A percentile compares a stretch with the other conserved stretches of the same genome.
These are phyloP conservation scores for Maudiozyma turicensis DNA, from an alignment of 805 yeast genomes.

Conservation along the genomic window DNA sequence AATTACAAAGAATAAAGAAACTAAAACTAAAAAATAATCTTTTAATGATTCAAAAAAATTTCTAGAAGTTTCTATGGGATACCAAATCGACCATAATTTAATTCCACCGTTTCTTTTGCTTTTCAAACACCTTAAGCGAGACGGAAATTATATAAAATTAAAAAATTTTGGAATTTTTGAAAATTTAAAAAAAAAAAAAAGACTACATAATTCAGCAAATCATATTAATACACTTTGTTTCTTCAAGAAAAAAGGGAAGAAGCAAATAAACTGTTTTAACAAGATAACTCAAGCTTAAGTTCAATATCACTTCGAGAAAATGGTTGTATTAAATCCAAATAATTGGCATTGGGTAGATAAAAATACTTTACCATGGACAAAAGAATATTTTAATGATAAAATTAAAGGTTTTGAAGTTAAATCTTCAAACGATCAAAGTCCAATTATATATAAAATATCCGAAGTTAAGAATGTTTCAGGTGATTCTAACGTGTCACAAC, in stretches of 20 bases:
- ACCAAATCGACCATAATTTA: too few relatives aligned
- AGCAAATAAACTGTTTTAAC: too few relatives aligned
- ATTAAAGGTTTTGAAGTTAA: slow-evolving; percentile 20
- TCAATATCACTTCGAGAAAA: slow-evolving; percentile 10
- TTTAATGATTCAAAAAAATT: too few relatives aligned
- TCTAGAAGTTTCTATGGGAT: background rate
- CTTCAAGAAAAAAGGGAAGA: too few relatives aligned
- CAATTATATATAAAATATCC: slow-evolving; percentile 25
- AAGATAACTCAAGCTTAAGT: too few relatives aligned
- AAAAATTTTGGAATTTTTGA: too few relatives aligned
- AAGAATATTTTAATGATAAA: slow-evolving; percentile 37
- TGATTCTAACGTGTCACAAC: slow-evolving; percentile 75
- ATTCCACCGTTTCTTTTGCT: background rate
- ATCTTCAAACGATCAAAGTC: slow-evolving; percentile 12
- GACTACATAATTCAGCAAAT: too few relatives aligned
- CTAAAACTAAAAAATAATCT: too few relatives aligned
- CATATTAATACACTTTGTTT: too few relatives aligned
- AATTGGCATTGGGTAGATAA: slow-evolving; percentile 74
- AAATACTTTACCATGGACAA: slow-evolving; percentile 58
- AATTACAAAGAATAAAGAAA: background rate
- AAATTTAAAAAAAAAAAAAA: too few relatives aligned
- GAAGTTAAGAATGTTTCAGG: slow-evolving; percentile 44
- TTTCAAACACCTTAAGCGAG: too few relatives aligned
- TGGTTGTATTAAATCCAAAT: slow-evolving; percentile 66
- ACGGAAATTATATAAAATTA: too few relatives aligned